Evolutionary conservation across 345 rosid genomes (phyloP), one percentile per base, ranked within the genome.

Genomic region (Melastoma malabathricum): DNA sequence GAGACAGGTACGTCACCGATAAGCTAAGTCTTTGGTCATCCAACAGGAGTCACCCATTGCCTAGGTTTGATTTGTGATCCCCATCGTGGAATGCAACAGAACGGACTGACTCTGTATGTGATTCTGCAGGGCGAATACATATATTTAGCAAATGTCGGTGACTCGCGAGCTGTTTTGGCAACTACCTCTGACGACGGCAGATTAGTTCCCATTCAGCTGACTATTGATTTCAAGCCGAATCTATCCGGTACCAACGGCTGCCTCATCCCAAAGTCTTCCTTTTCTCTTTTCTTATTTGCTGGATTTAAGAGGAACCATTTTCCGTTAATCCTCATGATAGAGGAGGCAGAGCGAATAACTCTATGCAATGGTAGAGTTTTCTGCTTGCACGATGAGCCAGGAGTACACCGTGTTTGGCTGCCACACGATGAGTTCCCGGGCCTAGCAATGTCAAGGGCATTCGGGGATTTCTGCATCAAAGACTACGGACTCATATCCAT

Each of bases 361-460:
- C 71, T 74, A 50, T 78, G 85, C 76, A 74, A 68, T 2, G 98
- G 98, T 8, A 29, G 89, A 38, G 87, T 90, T 0, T 90, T 84
- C 72, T 80, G 92, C 59, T 56, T 84, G 14, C 46, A 72, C 3
- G 98, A 90, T 31, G 96, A 90, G 70, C 98, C 89, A 17, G 94
- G 94, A 9, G 87, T 90, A 41, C 94, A 90, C 62, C 80, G 98
- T 14, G 67, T 90, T 22, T 90, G 98, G 98, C 81, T 82, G 55
- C 96, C 96, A 2, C 67, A 75, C 23, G 78, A 55, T 52, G 87
- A 86, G 29, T 72, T 71, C 0, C 96, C 96, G 0, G 98, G 98
- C 31, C 82, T 90, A 4, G 94, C 98, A 43, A 90, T 90, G 98
- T 90, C 96, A 12, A 77, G 98, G 69, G 94, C 98, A 14, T 90